Evolutionary conservation across 192 early-diverging fungal species (phyloP).

Genomic region (Backusella tarrabulga): DNA sequence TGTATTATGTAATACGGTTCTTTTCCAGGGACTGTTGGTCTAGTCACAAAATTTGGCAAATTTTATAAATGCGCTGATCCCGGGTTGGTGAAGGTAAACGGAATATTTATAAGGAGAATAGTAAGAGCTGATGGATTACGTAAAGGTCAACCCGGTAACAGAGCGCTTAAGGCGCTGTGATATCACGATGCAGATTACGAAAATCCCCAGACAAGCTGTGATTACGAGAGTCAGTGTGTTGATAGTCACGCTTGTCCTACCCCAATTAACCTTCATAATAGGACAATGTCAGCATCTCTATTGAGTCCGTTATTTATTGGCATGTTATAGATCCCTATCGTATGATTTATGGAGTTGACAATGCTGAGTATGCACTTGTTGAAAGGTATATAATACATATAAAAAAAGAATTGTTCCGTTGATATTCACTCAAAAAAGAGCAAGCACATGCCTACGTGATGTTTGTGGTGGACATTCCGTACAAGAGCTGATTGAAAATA

Average conservation of each 20-base stretch:
- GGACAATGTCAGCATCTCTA: slow-evolving; percentile 84
- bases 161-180: slow-evolving; percentile 45
- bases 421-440: slow-evolving; percentile 36
- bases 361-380: slow-evolving; percentile 71
- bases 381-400: slow-evolving; percentile 56
- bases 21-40: slow-evolving; percentile 56
- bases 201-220: slow-evolving; percentile 69
- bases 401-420: neutral
- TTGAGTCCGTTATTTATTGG: slow-evolving; percentile 90
- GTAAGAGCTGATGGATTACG: neutral
- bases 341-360: slow-evolving; percentile 71
- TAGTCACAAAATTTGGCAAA: slow-evolving; percentile 65
- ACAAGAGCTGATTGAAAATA: slow-evolving; percentile 88
- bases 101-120: neutral
- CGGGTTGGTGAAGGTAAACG: slow-evolving; percentile 38
- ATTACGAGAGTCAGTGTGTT: slow-evolving; percentile 60
- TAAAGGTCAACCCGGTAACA: slow-evolving; percentile 44
- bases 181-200: slow-evolving; percentile 61
- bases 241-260: neutral
- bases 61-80: slow-evolving; percentile 53
- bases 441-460: slow-evolving; percentile 83
- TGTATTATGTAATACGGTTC: neutral
- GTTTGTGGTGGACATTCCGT: slow-evolving; percentile 76
- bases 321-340: slow-evolving; percentile 77
- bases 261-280: neutral